Conservation (phyloP, 2,329 filamentous ascomycete species). For the Claviceps purpurea region DNA sequence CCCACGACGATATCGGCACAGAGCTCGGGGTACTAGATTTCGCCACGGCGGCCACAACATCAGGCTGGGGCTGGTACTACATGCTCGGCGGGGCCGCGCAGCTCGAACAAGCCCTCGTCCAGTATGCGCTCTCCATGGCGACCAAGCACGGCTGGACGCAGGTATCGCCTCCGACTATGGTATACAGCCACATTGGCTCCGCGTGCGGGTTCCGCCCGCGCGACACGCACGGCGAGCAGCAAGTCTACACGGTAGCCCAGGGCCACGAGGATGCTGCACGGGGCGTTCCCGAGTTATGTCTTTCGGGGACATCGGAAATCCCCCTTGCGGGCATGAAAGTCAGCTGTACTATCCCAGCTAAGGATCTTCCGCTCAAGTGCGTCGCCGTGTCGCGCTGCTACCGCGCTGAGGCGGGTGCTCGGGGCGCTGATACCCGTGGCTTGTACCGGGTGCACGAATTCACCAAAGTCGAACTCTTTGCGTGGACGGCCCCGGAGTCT, state of each 20-base stretch:
- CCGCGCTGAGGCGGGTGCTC: conserved; percentile 82
- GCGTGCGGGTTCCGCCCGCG: conserved; percentile 92
- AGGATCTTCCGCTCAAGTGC: conserved; percentile 59
- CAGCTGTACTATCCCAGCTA: conserved; percentile 49
- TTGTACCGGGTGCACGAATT: conserved; percentile 97
- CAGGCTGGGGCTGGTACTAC: conserved; percentile 97
- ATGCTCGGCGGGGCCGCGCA: conserved; percentile 81
- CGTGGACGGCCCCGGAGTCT: conserved; percentile 58
- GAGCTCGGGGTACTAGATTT: conserved; percentile 90
- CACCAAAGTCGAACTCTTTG: conserved; percentile 96
- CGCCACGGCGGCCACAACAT: conserved; percentile 61
- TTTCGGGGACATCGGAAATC: conserved; percentile 89
- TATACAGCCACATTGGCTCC: conserved; percentile 80
- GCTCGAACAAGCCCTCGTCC: conserved; percentile 85
- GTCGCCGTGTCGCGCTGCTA: conserved; percentile 88
- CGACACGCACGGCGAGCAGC: conserved; percentile 80
- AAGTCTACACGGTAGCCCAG: conserved; percentile 73
- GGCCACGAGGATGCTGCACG: conserved; percentile 39
- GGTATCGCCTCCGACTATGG: conserved; percentile 75
- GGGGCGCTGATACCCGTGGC: conserved; percentile 84
- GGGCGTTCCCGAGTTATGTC: conserved; percentile 54
- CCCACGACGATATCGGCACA: conserved; percentile 75
- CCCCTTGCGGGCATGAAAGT: conserved; percentile 86
- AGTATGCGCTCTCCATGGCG: conserved; percentile 68
- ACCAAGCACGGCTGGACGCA: conserved; percentile 63